Percentiles rank a stretch among this genome's conserved stretches.
Evolutionary conservation across 805 yeast genomes (phyloP).

Genomic region (Yueomyces sinensis): DNA sequence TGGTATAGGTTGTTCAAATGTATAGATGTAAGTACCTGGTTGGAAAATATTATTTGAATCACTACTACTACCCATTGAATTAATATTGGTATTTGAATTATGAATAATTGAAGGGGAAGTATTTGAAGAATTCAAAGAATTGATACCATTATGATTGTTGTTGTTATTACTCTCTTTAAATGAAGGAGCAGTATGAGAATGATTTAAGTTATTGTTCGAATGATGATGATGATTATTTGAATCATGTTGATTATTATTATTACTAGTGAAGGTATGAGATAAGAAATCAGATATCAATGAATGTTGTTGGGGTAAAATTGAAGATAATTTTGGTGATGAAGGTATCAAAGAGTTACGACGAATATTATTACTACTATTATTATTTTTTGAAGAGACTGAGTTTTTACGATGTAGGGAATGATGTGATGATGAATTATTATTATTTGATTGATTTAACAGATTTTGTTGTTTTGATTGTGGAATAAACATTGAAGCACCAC

Average conservation of each 20-base stretch:
- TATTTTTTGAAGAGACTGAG: not conserved
- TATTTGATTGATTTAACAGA: not conserved
- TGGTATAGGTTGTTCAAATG: slow-evolving; percentile 79
- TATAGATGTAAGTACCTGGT: slow-evolving; percentile 84
- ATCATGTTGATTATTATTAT: not conserved
- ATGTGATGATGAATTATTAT: not conserved
- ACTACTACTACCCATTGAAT: not conserved
- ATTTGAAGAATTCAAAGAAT: not conserved
- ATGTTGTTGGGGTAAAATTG: slow-evolving; percentile 2
- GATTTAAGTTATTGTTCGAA: not conserved
- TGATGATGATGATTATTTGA: not conserved
- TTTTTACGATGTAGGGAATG: not conserved
- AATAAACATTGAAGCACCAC: not conserved
- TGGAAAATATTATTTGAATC: slow-evolving; percentile 28
- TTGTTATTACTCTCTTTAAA: not conserved
- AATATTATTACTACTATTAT: not conserved
- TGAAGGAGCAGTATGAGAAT: not conserved
- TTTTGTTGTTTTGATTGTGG: not conserved
- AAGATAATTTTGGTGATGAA: not conserved
- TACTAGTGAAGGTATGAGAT: not conserved
- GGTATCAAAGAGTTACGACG: too few species aligned
- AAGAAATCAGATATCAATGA: slow-evolving; percentile 12
- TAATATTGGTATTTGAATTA: not conserved
- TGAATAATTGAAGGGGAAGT: not conserved
- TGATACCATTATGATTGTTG: not conserved